Percentiles rank a stretch among this genome's conserved stretches.
Evolutionary conservation across 768 basidiomycete species (phyloP).

Genomic region (Boletus tomentosulus): DNA sequence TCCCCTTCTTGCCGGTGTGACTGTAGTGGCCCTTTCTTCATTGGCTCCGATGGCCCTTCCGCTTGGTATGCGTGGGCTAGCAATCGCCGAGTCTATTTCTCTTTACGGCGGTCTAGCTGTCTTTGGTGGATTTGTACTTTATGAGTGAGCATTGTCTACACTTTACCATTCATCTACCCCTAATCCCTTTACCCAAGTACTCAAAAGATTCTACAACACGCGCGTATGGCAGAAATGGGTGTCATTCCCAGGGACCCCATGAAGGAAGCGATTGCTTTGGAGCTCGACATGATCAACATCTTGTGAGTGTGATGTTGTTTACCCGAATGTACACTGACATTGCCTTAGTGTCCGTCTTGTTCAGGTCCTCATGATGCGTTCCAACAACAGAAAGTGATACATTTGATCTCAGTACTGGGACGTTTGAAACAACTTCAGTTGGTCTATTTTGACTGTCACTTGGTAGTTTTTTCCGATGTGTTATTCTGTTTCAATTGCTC

Average conservation of each 20-base stretch:
- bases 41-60: slow-evolving; percentile 89
- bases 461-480: slow-evolving; percentile 9
- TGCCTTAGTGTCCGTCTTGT: slow-evolving; percentile 67
- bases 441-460: background rate
- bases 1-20: slow-evolving; percentile 83
- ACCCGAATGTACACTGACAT: slow-evolving; percentile 8
- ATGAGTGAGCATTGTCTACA: slow-evolving; percentile 53
- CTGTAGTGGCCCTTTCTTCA: slow-evolving; percentile 82
- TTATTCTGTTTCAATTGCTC: background rate
- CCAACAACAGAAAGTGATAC: slow-evolving; percentile 50
- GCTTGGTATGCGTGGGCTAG: slow-evolving; percentile 71
- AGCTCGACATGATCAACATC: slow-evolving; percentile 88
- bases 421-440: background rate
- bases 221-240: slow-evolving; percentile 67
- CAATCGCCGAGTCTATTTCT: slow-evolving; percentile 70
- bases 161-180: background rate
- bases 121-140: slow-evolving; percentile 83
- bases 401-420: background rate
- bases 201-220: slow-evolving; percentile 79
- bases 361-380: slow-evolving; percentile 69
- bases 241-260: slow-evolving; percentile 66
- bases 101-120: slow-evolving; percentile 88
- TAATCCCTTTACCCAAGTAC: slow-evolving; percentile 40
- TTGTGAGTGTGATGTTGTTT: slow-evolving; percentile 48
- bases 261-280: slow-evolving; percentile 71